phyloP scores from a whole-genome alignment of 1,284 basidiomycete genomes.

The Puccinia polysora region DNA sequence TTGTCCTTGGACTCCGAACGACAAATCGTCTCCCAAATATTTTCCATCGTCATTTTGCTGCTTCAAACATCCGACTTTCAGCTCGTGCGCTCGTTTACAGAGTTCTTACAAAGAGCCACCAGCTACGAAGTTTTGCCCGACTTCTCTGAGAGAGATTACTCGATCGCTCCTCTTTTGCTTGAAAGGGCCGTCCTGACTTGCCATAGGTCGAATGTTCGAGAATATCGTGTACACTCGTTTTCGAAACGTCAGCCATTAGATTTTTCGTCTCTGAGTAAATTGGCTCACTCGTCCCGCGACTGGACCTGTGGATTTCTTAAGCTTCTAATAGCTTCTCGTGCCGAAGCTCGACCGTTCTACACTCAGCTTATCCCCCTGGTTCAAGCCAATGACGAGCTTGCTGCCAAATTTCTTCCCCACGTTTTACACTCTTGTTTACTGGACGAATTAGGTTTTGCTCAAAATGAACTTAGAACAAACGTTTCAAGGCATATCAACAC shows the following conservation, averaged over 20 bases:
- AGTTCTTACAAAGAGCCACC: conserved; percentile 28
- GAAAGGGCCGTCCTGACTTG: conserved; percentile 13
- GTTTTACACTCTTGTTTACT: conserved; percentile 68
- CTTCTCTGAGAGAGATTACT: background rate
- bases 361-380: conserved; percentile 64
- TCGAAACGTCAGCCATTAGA: background rate
- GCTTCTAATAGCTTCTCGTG: conserved; percentile 24
- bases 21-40: conserved; percentile 24
- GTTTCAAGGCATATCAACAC: conserved; percentile 28
- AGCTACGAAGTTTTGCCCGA: conserved; percentile 1
- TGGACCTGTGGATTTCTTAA: conserved; percentile 33
- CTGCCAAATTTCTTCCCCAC: conserved; percentile 66
- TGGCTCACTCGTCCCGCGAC: conserved; percentile 7
- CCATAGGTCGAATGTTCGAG: background rate
- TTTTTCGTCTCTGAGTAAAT: conserved; percentile 8
- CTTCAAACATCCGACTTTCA: conserved; percentile 29
- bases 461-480: background rate
- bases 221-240: background rate
- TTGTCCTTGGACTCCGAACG: conserved; percentile 3
- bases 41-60: conserved; percentile 16
- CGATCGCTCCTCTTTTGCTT: conserved; percentile 1
- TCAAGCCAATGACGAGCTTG: conserved; percentile 60
- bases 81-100: conserved; percentile 21
- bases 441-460: conserved; percentile 45
- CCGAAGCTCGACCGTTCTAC: conserved; percentile 57